Conservation (phyloP, 2,329 filamentous ascomycete genomes). For the Microcyclospora pomicola region DNA sequence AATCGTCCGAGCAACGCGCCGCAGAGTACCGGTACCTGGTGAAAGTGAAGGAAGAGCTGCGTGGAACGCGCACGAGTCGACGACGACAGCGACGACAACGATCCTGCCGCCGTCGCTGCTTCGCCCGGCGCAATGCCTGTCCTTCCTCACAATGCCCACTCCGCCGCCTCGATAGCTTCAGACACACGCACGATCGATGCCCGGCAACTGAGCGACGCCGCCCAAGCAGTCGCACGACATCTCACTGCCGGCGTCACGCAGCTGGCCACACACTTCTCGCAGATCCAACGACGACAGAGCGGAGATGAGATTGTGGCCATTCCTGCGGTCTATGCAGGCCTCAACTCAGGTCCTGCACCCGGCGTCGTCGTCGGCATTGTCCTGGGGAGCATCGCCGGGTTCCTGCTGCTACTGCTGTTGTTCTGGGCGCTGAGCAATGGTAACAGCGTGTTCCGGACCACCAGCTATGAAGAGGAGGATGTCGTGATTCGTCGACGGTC, state of each 20-base stretch:
- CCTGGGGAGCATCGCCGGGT: conserved; percentile 39
- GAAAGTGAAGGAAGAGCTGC: no score
- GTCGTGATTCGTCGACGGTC: conserved; percentile 18
- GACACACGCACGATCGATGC: conserved; percentile 17
- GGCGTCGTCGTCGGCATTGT: conserved; percentile 49
- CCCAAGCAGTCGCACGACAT: conserved; percentile 4
- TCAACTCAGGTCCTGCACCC: conserved; percentile 38
- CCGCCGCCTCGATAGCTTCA: conserved; percentile 2
- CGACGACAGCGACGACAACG: no score
- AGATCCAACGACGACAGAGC: conserved; percentile 9
- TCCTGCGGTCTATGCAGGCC: conserved; percentile 45
- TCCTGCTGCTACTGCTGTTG: conserved; percentile 40
- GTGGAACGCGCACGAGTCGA: no score
- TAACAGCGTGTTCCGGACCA: conserved; percentile 16
- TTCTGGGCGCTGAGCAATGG: conserved; percentile 28
- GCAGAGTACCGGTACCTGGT: no score
- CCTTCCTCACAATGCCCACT: conserved; percentile 7
- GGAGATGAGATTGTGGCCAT: conserved; percentile 31
- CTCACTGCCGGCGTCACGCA: conserved; percentile 3
- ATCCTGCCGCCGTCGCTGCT: no score
- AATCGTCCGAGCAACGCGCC: no score
- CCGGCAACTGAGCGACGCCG: conserved; percentile 10
- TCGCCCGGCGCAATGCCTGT: conserved; percentile 8
- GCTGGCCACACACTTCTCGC: conserved; percentile 1
- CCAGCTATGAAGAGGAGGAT: conserved; percentile 18